Base-by-base conservation (phyloP, 2,329 filamentous ascomycete species). In the Aspergillus cejpii region DNA sequence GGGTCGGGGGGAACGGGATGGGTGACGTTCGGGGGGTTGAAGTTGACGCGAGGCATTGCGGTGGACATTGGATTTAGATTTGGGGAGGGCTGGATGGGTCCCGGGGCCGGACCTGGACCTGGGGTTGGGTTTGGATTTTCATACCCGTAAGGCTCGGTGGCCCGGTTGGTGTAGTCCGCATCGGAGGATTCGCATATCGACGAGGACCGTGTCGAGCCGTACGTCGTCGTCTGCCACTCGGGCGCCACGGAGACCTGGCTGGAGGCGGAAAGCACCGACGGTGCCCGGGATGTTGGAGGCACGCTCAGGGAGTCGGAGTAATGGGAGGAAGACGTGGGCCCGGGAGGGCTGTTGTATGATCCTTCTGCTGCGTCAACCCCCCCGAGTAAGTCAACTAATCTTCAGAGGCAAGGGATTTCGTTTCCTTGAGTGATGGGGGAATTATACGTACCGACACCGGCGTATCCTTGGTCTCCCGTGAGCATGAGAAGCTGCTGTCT, bases 401-500 rank as follows among this genome's bases (percentile, higher is more conserved):
- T n/a, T n/a, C 15, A 39, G 45, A 41, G 39, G 41, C 1, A 26
- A n/a, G n/a, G n/a, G n/a, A n/a, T n/a, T n/a, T n/a, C n/a, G n/a
- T n/a, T n/a, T n/a, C n/a, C n/a, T n/a, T n/a, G n/a, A n/a, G n/a
- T n/a, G n/a, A n/a, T n/a, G n/a, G n/a, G n/a, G n/a, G n/a, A n/a
- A n/a, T n/a, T n/a, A n/a, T 20, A 48, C 44, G 58, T 52, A 50
- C 43, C 48, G 37, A 44, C 44, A 8, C 41, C 43, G 12, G 54
- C 41, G 39, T 61, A 57, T 2, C 43, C 50, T 45, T 53, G 47
- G 20, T 57, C 53, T n/a, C 57, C 50, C 11, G 47, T 50, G 41
- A 57, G 45, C 41, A 59, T 48, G 19, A 58, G 68, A 39, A 79
- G 62, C 52, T 75, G 73, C 41, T 68, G 66, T 45, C 74, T 72